Evolutionary conservation across 2,329 filamentous ascomycete species (phyloP).

Genomic region (Calonectria hongkongensis): DNA sequence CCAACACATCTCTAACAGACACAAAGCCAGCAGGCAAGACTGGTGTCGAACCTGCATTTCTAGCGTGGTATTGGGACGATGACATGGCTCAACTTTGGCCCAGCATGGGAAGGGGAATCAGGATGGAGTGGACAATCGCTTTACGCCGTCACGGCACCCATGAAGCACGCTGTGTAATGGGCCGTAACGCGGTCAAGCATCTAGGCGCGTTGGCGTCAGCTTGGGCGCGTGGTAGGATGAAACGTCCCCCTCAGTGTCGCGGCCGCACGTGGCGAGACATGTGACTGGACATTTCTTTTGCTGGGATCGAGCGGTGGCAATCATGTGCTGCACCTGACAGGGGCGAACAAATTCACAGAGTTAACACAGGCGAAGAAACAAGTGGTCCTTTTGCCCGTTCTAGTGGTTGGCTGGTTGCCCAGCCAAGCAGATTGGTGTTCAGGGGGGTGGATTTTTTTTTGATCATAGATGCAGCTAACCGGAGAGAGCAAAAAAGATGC

Average conservation of each 20-base stretch:
- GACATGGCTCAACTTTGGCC: slow-evolving; percentile 32
- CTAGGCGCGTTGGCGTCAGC: slow-evolving; percentile 41
- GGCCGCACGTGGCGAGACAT: slow-evolving; percentile 52
- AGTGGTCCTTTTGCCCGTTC: slow-evolving; percentile 10
- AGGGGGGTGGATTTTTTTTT: slow-evolving; percentile 7
- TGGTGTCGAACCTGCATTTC: slow-evolving; percentile 32
- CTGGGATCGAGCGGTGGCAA: slow-evolving; percentile 16
- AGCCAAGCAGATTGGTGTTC: slow-evolving; percentile 8
- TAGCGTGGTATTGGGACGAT: slow-evolving; percentile 29
- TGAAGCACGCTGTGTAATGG: slow-evolving; percentile 21
- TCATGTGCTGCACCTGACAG: background rate
- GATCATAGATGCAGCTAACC: slow-evolving; percentile 14
- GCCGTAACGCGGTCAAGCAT: slow-evolving; percentile 42
- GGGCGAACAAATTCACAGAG: slow-evolving; percentile 4
- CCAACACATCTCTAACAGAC: slow-evolving; percentile 65
- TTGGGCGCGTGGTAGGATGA: slow-evolving; percentile 28
- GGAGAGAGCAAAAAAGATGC: background rate
- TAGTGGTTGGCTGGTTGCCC: slow-evolving; percentile 6
- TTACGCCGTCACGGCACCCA: slow-evolving; percentile 36
- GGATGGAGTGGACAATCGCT: background rate
- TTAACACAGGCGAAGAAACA: background rate
- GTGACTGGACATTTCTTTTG: slow-evolving; percentile 41
- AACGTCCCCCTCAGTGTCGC: slow-evolving; percentile 42
- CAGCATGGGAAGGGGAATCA: slow-evolving; percentile 22
- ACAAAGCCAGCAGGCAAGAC: slow-evolving; percentile 51